Conservation (phyloP, 306 rosid genomes). For the Corylus heterophylla region DNA sequence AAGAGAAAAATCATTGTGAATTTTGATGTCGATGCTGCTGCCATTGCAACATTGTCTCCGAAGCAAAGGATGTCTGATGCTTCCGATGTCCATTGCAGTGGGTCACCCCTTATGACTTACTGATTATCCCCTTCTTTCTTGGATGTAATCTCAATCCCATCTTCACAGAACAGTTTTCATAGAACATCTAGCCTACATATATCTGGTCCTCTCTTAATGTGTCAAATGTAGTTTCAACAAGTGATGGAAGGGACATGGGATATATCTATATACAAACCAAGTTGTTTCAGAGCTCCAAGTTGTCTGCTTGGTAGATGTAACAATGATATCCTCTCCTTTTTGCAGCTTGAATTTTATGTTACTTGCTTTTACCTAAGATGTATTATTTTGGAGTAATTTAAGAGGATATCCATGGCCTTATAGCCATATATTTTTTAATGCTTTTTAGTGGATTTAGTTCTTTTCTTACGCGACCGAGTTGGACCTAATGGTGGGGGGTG, state of each 20-base stretch:
- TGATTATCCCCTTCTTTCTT: slow-evolving; percentile 20
- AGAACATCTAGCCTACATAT: not conserved
- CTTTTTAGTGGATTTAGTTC: not conserved
- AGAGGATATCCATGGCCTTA: not conserved
- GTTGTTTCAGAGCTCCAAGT: not conserved
- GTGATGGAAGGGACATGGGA: not conserved
- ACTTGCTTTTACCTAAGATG: not conserved
- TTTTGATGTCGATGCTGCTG: slow-evolving; percentile 69
- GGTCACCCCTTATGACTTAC: slow-evolving; percentile 87
- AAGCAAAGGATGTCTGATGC: slow-evolving; percentile 81
- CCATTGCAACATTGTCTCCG: slow-evolving; percentile 57
- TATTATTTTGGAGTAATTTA: not conserved
- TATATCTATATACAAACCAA: not conserved
- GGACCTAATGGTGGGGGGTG: not conserved
- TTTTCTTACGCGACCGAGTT: too few relatives aligned
- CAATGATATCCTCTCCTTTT: not conserved
- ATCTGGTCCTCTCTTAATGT: not conserved
- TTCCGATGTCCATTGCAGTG: slow-evolving; percentile 86
- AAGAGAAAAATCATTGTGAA: slow-evolving; percentile 75
- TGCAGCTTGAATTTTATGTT: not conserved
- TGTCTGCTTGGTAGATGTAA: not conserved
- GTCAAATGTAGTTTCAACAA: not conserved
- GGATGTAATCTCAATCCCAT: not conserved
- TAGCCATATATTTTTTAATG: not conserved
- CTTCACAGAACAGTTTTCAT: not conserved